These are phyloP conservation scores for Pisolithus marmoratus DNA, from an alignment of 768 basidiomycete species.

Conservation along the genomic window DNA sequence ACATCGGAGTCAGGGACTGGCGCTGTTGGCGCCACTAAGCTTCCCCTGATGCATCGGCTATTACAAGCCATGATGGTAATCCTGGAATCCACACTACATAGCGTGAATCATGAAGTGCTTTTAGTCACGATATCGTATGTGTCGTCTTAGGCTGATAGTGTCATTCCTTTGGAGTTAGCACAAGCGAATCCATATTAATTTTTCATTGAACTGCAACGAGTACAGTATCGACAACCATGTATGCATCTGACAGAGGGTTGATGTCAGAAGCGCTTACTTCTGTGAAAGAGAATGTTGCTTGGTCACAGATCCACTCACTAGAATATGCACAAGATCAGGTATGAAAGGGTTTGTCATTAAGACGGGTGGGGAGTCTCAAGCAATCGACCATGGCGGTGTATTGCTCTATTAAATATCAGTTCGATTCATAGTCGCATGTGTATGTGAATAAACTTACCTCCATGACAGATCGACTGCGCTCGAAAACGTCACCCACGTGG, in stretches of 20 bases:
- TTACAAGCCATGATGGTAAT: too few relatives aligned
- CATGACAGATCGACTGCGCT: constrained; percentile 16
- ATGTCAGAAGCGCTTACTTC: background rate
- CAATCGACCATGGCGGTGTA: constrained; percentile 20
- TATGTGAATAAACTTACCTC: constrained; percentile 25
- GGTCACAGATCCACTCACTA: constrained; percentile 27
- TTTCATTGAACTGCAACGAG: constrained; percentile 59
- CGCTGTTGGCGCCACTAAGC: too few relatives aligned
- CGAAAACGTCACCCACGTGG: constrained; percentile 17
- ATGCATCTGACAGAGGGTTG: constrained; percentile 15
- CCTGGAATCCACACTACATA: too few relatives aligned
- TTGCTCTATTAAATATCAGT: constrained; percentile 29
- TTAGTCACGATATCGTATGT: too few relatives aligned
- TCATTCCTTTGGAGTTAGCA: too few relatives aligned
- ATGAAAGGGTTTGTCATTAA: constrained; percentile 20
- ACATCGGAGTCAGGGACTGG: too few relatives aligned
- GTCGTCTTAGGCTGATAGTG: too few relatives aligned
- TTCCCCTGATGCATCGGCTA: too few relatives aligned
- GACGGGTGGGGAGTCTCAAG: constrained; percentile 17
- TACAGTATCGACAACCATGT: constrained; percentile 52
- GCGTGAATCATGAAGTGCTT: too few relatives aligned
- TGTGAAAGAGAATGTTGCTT: constrained; percentile 17
- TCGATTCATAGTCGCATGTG: background rate
- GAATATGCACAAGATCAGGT: constrained; percentile 23
- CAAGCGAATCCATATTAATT: too few relatives aligned